Conservation (phyloP, 164 flowering plant genomes). For the Piper betle region DNA sequence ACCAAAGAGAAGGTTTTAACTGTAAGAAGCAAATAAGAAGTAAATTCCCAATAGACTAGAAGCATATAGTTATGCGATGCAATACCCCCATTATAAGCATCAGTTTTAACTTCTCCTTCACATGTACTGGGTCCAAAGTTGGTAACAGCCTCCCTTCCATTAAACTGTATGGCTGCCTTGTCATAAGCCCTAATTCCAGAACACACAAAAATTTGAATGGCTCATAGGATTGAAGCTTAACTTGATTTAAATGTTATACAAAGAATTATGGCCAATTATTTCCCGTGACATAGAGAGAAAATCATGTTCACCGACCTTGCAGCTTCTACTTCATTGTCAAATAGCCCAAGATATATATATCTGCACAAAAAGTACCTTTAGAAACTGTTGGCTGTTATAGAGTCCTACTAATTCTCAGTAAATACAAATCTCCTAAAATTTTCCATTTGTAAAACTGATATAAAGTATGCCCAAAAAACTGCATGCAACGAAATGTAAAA, state of each 20-base stretch:
- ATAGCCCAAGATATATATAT: conserved; percentile 95
- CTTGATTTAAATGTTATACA: conserved; percentile 20
- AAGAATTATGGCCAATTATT: conserved; percentile 9
- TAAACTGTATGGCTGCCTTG: conserved; percentile 82
- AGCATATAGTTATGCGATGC: not conserved
- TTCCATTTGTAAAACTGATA: not conserved
- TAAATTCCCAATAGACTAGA: not conserved
- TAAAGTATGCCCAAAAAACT: not conserved
- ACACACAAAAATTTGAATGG: conserved; percentile 21
- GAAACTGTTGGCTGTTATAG: conserved; percentile 9
- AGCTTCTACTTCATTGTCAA: conserved; percentile 90
- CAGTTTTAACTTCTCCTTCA: conserved; percentile 31
- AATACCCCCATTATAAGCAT: conserved; percentile 34
- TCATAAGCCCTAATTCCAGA: conserved; percentile 90
- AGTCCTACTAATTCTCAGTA: not conserved
- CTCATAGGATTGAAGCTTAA: conserved; percentile 32
- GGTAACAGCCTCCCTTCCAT: conserved; percentile 88
- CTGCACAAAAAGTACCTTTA: conserved; percentile 49
- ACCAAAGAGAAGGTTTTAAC: not conserved
- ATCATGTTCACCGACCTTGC: conserved; percentile 72
- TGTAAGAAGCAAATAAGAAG: not conserved
- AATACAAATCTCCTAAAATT: not conserved
- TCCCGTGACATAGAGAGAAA: conserved; percentile 28
- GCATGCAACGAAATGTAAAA: no score
- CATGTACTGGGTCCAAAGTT: conserved; percentile 77